A percentile compares a stretch with the other conserved stretches of the same genome.
Evolutionary conservation across 2,329 filamentous ascomycete species (phyloP).

Genomic region (Penicillium sp.): DNA sequence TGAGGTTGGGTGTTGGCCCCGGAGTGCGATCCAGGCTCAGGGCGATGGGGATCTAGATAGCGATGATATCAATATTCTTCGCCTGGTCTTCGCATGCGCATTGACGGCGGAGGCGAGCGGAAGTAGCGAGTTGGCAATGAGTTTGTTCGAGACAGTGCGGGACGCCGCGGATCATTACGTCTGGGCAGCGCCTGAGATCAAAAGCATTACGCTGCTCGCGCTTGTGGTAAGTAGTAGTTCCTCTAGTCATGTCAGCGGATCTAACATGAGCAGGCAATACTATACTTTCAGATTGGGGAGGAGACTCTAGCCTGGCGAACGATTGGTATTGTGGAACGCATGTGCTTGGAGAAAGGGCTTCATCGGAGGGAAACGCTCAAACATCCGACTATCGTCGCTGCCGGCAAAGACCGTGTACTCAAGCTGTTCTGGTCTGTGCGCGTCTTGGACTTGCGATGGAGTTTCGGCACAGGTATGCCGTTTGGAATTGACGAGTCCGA

Average conservation of each 20-base stretch:
- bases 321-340: constrained; percentile 80
- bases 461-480: constrained; percentile 83
- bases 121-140: constrained; percentile 72
- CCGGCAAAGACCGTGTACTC: constrained; percentile 69
- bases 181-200: constrained; percentile 62
- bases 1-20: constrained; percentile 11
- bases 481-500: constrained; percentile 83
- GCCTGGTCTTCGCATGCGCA: constrained; percentile 79
- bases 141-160: constrained; percentile 78
- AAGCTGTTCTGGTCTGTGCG: constrained; percentile 87
- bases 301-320: constrained; percentile 85
- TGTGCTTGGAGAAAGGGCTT: constrained; percentile 81
- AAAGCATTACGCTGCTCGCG: constrained; percentile 62
- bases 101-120: constrained; percentile 78
- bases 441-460: constrained; percentile 85
- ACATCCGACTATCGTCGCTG: constrained; percentile 67
- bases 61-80: constrained; percentile 72
- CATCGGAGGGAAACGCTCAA: constrained; percentile 76
- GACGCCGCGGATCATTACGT: constrained; percentile 68
- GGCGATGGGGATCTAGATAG: constrained; percentile 55
- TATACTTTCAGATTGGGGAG: constrained; percentile 83
- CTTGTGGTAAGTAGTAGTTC: constrained; percentile 43
- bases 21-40: neutral
- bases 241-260: neutral
- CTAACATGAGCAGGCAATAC: constrained; percentile 61